phyloP scores from a whole-genome alignment of 176 grass and related monocot genomes.

The Paspalum notatum region DNA sequence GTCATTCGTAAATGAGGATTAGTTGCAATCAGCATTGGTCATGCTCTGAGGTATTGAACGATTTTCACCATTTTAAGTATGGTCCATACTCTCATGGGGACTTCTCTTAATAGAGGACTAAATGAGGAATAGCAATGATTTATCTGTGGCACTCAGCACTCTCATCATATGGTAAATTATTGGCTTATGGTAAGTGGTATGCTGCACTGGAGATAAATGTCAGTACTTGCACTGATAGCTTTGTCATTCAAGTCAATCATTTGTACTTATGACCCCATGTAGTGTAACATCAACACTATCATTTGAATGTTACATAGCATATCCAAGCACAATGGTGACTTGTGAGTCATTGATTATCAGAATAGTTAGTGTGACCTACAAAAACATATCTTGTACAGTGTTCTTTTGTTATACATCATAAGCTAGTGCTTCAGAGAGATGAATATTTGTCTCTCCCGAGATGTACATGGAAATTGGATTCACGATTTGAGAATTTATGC shows the following conservation, averaged over 20 bases:
- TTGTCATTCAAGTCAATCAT: slow-evolving; percentile 47
- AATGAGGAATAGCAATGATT: slow-evolving; percentile 25
- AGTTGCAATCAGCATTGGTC: slow-evolving; percentile 26
- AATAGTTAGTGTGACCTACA: slow-evolving; percentile 32
- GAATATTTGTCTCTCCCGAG: slow-evolving; percentile 6
- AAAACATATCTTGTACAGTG: slow-evolving; percentile 24
- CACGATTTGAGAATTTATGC: not conserved
- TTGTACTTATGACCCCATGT: slow-evolving; percentile 27
- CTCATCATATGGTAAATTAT: slow-evolving; percentile 48
- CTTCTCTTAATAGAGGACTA: slow-evolving; percentile 51
- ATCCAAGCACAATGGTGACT: slow-evolving; percentile 2
- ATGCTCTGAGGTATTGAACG: slow-evolving; percentile 52
- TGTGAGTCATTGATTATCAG: slow-evolving; percentile 28
- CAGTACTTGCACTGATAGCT: slow-evolving; percentile 44
- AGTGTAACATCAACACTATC: slow-evolving; percentile 43
- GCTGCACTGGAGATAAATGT: slow-evolving; percentile 18
- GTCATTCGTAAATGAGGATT: slow-evolving; percentile 51
- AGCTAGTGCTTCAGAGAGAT: slow-evolving; percentile 9
- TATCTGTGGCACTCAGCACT: slow-evolving; percentile 9
- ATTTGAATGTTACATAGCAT: slow-evolving; percentile 21
- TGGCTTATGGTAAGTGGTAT: slow-evolving; percentile 35
- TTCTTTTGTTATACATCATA: slow-evolving; percentile 15
- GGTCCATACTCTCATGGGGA: slow-evolving; percentile 52
- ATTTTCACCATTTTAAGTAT: slow-evolving; percentile 51
- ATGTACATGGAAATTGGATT: slow-evolving; percentile 23